Conservation (phyloP, 768 basidiomycete genomes). For the Hirschioporus abietinus region DNA sequence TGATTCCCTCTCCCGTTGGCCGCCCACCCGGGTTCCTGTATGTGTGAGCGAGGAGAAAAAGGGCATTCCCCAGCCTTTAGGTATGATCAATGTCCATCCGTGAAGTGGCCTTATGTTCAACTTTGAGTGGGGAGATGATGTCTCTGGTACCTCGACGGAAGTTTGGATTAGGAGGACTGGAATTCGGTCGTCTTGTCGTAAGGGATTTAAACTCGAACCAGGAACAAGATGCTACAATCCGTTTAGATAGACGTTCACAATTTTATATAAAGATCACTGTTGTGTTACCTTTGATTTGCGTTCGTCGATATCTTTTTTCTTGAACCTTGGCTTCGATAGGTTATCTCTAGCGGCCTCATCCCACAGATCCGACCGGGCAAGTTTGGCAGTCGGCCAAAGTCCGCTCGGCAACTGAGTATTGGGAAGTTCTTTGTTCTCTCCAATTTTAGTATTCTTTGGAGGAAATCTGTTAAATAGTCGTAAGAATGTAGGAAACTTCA, state of each 20-base stretch:
- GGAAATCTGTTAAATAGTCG: constrained; percentile 56
- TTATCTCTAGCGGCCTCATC: constrained; percentile 45
- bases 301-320: constrained; percentile 83
- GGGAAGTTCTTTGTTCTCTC: constrained; percentile 22
- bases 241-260: neutral
- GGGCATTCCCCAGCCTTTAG: constrained; percentile 87
- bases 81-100: constrained; percentile 86
- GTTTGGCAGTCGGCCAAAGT: constrained; percentile 40
- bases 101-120: constrained; percentile 44
- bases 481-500: neutral
- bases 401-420: constrained; percentile 7
- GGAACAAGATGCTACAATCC: constrained; percentile 62
- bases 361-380: constrained; percentile 75
- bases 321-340: constrained; percentile 60
- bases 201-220: constrained; percentile 62
- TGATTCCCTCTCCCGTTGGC: constrained; percentile 75
- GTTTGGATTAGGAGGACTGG: constrained; percentile 82
- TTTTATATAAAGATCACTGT: neutral
- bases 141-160: constrained; percentile 45
- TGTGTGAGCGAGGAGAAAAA: constrained; percentile 78
- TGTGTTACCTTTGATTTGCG: constrained; percentile 61
- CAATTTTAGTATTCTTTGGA: constrained; percentile 63
- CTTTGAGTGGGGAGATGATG: constrained; percentile 19
- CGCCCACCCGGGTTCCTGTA: constrained; percentile 81
- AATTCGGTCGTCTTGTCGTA: constrained; percentile 74